Evolutionary conservation across 805 yeast genomes (phyloP).

Genomic region (Clavispora phyllophila): DNA sequence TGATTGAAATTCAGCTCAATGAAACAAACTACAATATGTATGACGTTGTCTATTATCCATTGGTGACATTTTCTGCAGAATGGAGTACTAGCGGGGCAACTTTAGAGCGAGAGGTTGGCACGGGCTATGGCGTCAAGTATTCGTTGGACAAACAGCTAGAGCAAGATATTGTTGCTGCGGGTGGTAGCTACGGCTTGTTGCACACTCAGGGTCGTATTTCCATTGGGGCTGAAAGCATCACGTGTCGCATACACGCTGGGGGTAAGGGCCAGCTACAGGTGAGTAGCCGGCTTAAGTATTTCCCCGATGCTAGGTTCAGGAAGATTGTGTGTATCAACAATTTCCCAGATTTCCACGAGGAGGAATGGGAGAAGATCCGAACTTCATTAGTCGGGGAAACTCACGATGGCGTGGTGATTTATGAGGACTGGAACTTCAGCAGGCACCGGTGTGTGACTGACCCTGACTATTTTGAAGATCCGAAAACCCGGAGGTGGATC

Average conservation of each 20-base stretch:
- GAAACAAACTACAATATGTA: not conserved
- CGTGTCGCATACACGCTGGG: slow-evolving; percentile 13
- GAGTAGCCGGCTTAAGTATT: slow-evolving; percentile 12
- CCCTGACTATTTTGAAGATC: slow-evolving; percentile 8
- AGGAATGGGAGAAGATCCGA: slow-evolving; percentile 8
- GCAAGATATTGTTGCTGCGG: not conserved
- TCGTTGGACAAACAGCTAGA: not conserved
- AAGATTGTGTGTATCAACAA: slow-evolving; percentile 3
- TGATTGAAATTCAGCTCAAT: not conserved
- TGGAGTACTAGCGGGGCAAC: not conserved
- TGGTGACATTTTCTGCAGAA: slow-evolving; percentile 1
- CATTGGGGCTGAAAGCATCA: slow-evolving; percentile 5
- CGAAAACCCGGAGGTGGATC: not conserved
- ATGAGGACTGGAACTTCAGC: slow-evolving; percentile 7
- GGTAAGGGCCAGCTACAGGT: slow-evolving; percentile 15
- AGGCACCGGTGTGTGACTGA: slow-evolving; percentile 15
- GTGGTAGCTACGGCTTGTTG: not conserved
- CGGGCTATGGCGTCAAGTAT: not conserved
- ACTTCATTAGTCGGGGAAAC: slow-evolving; percentile 8
- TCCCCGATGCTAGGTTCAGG: slow-evolving; percentile 11
- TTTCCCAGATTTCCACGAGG: slow-evolving; percentile 1
- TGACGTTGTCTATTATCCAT: not conserved
- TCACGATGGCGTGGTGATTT: slow-evolving; percentile 11
- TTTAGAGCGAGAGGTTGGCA: not conserved
- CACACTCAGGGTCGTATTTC: not conserved